Base-by-base conservation (phyloP, 345 rosid genomes). In the Linum lewisii region DNA sequence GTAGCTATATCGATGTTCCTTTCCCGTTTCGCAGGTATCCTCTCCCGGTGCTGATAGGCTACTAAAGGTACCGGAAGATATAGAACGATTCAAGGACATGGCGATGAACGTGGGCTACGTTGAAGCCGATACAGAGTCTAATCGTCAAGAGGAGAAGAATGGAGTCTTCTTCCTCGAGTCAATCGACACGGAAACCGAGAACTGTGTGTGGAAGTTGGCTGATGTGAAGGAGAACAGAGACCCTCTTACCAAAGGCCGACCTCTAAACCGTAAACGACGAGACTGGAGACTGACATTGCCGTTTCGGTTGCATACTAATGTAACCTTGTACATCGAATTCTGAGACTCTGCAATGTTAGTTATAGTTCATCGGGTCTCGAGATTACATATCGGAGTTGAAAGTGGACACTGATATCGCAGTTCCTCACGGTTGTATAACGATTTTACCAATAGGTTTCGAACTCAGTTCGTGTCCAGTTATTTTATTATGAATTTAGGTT, bases 31-130 rank as follows among this genome's bases (percentile, higher is more conserved):
- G 25, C 68, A 92, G 98, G 90, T 92, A 56, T 88, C 98, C 37
- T 77, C 95, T 68, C 96, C 93, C 15, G 93, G 98, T 44, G 90
- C 93, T 53, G 90, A 88, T 72, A 83, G 98, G 72, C 69, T 88
- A 59, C 64, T 88, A 21, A 88, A 72, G 76, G 84, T 92, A 29
- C 96, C 90, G 0, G 84, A 79, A 57, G 96, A 92, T 62, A 74
- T 92, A 67, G 26, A 29, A 23, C 81, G 86, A 38, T 88, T 92
- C 71, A 69, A 72, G 67, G 93, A 78, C 21, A 71, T 83, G 88
- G 82, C 95, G 0, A 77, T 86, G 88, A 82, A 75, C 61, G 88
- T 88, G 61, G 72, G 71, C 72, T 88, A 81, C 51, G 44, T 51
- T 1, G 82, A 86, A 67, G 84, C 77, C 54, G 45, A 45, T 2